Base-by-base conservation (phyloP, 495 filamentous ascomycete genomes). In the Stereocaulon alpinum region DNA sequence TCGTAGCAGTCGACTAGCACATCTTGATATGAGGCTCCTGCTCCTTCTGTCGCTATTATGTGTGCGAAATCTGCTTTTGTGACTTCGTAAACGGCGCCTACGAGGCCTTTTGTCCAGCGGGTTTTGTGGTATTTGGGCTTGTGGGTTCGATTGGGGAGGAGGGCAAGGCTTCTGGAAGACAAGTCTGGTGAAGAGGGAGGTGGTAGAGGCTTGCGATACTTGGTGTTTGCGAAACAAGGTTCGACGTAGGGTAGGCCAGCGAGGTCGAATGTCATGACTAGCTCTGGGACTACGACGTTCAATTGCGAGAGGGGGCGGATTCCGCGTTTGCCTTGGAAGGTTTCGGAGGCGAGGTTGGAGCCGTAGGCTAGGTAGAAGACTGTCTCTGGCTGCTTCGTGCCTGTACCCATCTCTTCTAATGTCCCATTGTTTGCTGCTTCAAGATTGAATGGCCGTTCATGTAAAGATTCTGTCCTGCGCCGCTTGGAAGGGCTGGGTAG, bases 61-160 rank as follows among this genome's bases (percentile, higher is more conserved):
- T 80, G 86, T 3, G 85, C 82, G 68, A 86, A 98, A 75, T 98
- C 93, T 7, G 74, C 66, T 2, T 73, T 69, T 2, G 89, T 93
- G 29, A 97, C 86, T 73, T 96, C 90, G 77, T 98, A 98, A 40
- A 96, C 93, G 22, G 95, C 87, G 45, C 93, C 93, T 47, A 96
- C 79, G 12, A 98, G 78, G 18, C 89, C 88, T 62, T 87, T 88
- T 60, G 80, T 72, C 88, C 89, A 91, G 30, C 66, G 74, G 48
- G 73, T 71, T 66, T 78, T 77, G 59, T 75, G 68, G 65, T 77
- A 74, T 56, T 72, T 55, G 2, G 54, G 61, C 3, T 52, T 48
- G n/a, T 1, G 32, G 15, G 7, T 12, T 10, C 34, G 5, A 2
- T 6, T 10, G 61, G 77, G 64, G 18, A 60, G 59, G 72, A n/a